These are phyloP conservation scores for Fusarium phyllophilum DNA, from an alignment of 2,329 filamentous ascomycete genomes.

Conservation along the genomic window DNA sequence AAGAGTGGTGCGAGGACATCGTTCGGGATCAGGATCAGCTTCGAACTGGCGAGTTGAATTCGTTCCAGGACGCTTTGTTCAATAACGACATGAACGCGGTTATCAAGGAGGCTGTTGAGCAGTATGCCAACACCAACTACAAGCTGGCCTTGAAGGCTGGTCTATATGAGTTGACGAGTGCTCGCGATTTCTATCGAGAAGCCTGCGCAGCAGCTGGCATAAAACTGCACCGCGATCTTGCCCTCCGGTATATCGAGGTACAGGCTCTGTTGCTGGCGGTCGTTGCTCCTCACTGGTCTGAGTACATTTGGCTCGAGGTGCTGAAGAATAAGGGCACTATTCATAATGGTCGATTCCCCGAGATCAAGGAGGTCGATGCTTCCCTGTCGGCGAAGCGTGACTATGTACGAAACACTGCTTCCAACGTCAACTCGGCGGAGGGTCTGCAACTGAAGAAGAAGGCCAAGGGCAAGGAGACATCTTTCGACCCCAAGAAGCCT, in stretches of 20 bases:
- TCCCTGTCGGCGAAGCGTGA: constrained; percentile 80
- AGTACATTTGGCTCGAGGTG: constrained; percentile 94
- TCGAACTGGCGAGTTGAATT: constrained; percentile 77
- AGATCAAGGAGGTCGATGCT: constrained; percentile 71
- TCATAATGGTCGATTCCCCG: constrained; percentile 72
- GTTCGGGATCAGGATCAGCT: constrained; percentile 74
- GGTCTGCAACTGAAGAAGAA: constrained; percentile 86
- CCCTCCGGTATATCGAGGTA: constrained; percentile 83
- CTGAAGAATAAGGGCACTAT: constrained; percentile 80
- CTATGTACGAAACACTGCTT: constrained; percentile 81
- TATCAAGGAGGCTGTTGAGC: constrained; percentile 79
- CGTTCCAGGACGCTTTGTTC: constrained; percentile 89
- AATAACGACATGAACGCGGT: constrained; percentile 91
- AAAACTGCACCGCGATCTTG: constrained; percentile 85
- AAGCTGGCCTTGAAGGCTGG: constrained; percentile 82
- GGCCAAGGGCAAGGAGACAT: constrained; percentile 86
- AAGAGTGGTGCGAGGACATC: constrained; percentile 93
- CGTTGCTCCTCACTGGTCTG: constrained; percentile 92
- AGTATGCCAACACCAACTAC: constrained; percentile 84
- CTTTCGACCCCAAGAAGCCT: constrained; percentile 89
- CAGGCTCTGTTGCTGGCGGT: constrained; percentile 85
- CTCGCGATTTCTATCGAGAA: constrained; percentile 92
- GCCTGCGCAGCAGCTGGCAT: constrained; percentile 79
- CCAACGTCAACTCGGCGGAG: constrained; percentile 84
- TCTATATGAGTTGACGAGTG: constrained; percentile 90